Percentiles rank a stretch among this genome's conserved stretches.
phyloP scores from a whole-genome alignment of 116 monocot genomes.

The Thalassia testudinum region DNA sequence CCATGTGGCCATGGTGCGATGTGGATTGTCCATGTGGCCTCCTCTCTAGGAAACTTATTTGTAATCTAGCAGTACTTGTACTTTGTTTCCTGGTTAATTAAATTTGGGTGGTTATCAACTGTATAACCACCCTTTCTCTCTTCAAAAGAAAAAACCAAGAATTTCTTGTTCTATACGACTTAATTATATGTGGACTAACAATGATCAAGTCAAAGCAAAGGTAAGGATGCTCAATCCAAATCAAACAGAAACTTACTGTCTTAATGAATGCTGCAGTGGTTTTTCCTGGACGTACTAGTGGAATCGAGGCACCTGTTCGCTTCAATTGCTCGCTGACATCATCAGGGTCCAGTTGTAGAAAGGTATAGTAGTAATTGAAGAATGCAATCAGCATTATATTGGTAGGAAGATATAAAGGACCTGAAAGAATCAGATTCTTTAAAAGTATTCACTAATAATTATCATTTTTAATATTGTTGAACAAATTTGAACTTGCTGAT shows the following conservation, averaged over 20 bases:
- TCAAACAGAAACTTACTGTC: constrained; percentile 38
- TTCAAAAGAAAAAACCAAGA: too few species aligned
- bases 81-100: too few species aligned
- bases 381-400: constrained; percentile 93
- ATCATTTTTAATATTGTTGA: background rate
- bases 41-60: too few species aligned
- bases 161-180: too few species aligned
- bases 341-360: constrained; percentile 97
- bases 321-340: constrained; percentile 98
- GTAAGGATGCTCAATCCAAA: too few species aligned
- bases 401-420: constrained; percentile 76
- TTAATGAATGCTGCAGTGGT: constrained; percentile 86
- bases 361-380: constrained; percentile 97
- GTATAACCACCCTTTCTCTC: too few species aligned
- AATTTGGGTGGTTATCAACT: too few species aligned
- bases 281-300: constrained; percentile 90
- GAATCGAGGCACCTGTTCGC: constrained; percentile 97
- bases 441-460: background rate
- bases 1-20: too few species aligned
- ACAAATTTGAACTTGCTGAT: background rate
- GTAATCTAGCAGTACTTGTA: too few species aligned
- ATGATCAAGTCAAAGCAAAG: background rate
- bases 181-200: background rate
- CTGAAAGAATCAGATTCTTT: constrained; percentile 16
- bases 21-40: too few species aligned